These are phyloP conservation scores for Neurospora sp. DNA, from an alignment of 495 filamentous ascomycete species.

Conservation along the genomic window DNA sequence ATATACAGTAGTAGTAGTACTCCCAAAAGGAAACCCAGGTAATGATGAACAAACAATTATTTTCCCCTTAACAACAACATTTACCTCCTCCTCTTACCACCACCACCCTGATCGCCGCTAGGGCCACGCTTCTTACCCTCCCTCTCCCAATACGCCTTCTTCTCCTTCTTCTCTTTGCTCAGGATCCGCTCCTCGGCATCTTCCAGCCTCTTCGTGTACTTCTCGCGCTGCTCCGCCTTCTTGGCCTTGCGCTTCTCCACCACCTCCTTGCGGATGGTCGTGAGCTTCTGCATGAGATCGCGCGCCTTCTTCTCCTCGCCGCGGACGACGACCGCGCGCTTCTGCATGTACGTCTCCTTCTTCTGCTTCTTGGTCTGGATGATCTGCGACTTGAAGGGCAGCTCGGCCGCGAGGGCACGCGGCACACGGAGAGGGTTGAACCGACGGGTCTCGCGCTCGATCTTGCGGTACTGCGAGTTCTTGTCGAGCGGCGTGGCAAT, in stretches of 20 bases:
- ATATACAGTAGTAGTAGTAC: not conserved
- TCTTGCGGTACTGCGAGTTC: slow-evolving; percentile 71
- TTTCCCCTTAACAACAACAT: not conserved
- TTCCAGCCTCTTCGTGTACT: slow-evolving; percentile 69
- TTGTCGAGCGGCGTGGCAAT: slow-evolving; percentile 67
- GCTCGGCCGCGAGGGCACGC: slow-evolving; percentile 66
- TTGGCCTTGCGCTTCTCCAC: slow-evolving; percentile 65
- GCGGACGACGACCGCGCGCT: slow-evolving; percentile 73
- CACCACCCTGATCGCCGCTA: slow-evolving; percentile 49
- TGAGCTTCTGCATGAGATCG: slow-evolving; percentile 87
- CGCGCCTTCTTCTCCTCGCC: slow-evolving; percentile 80
- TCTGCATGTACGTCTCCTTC: slow-evolving; percentile 83
- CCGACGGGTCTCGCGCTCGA: slow-evolving; percentile 70
- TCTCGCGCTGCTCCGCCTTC: slow-evolving; percentile 74
- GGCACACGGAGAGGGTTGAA: slow-evolving; percentile 94
- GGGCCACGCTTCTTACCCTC: slow-evolving; percentile 91
- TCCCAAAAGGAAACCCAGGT: not conserved
- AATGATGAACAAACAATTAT: not conserved
- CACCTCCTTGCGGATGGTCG: slow-evolving; percentile 84
- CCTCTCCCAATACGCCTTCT: slow-evolving; percentile 81
- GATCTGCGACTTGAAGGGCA: slow-evolving; percentile 92
- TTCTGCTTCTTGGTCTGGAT: slow-evolving; percentile 66
- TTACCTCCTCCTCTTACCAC: slow-evolving; percentile 56
- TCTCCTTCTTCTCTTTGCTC: slow-evolving; percentile 79
- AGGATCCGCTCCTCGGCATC: slow-evolving; percentile 72